Evolutionary conservation across 208 protist genomes (phyloP), one percentile per base, ranked within the genome.

Genomic region (Leishmania turanica): DNA sequence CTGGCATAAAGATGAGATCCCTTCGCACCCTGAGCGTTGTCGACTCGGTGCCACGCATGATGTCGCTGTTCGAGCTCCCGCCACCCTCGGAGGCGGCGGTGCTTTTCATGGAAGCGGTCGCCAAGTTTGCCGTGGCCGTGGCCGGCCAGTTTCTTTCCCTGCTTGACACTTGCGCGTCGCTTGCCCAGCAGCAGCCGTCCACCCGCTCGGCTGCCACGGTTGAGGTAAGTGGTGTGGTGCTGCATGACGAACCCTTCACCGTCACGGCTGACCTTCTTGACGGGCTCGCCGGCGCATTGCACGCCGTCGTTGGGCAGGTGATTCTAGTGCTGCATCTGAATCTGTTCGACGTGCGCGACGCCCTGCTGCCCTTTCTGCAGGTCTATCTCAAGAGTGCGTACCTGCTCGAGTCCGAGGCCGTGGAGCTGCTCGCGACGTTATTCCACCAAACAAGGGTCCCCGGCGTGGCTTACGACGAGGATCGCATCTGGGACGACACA

Each of bases 131-230:
- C 17, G 85, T 90, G 40, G 81, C 87, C 4, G 90, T 95, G 8
- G 89, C 90, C 1, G 88, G 88, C 51, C 91, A 96, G 80, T 89
- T 95, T 64, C 79, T 97, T 4, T 68, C 75, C 0, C 76, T 96
- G 34, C 84, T 92, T 45, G 92, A 94, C 68, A 81, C 85, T 3
- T 88, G 86, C 77, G 27, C 79, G 42, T 40, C 75, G 19, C 40
- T 79, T 24, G 45, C 77, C 11, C 64, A 78, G 6, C 78, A 82
- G 60, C 56, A 37, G 19, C 49, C 77, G 7, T 31, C 71, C 31
- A 31, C 78, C 8, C 65, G 42, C 19, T 66, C 82, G 1, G 70
- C 78, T 2, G 54, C 77, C 9, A 62, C 66, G 60, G 75, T 83
- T 5, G 77, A 78, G 69, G 76, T 79, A 0, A 81, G 82, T 60